These are phyloP conservation scores for Castanospermum australe DNA, from an alignment of 306 rosid species.

Conservation along the genomic window DNA sequence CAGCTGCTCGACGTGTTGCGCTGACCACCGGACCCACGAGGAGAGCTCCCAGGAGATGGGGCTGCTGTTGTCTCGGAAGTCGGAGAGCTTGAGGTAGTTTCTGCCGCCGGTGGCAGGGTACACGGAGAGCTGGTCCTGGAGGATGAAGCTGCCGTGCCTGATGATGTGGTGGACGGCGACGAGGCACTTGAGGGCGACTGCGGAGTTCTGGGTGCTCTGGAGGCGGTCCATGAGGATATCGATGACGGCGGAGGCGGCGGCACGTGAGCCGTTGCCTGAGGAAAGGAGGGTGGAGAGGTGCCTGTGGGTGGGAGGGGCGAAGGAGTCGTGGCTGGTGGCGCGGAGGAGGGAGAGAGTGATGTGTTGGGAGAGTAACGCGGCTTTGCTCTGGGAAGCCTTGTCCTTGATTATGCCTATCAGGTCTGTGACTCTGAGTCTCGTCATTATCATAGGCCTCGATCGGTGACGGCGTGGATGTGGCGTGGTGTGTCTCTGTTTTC, in stretches of 20 bases:
- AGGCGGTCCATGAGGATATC: conserved; percentile 86
- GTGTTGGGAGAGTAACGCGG: conserved; percentile 58
- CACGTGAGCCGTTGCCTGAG: conserved; percentile 67
- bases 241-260: conserved; percentile 65
- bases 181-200: conserved; percentile 93
- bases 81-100: conserved; percentile 90
- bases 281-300: conserved; percentile 65
- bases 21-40: conserved; percentile 86
- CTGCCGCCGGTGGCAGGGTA: conserved; percentile 75
- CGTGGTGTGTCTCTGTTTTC: not conserved
- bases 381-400: conserved; percentile 83
- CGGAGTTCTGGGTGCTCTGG: conserved; percentile 61
- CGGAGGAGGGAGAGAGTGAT: conserved; percentile 57
- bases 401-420: conserved; percentile 75
- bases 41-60: conserved; percentile 71
- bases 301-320: conserved; percentile 52
- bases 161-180: conserved; percentile 68
- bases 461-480: too few species aligned
- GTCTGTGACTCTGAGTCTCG: conserved; percentile 46
- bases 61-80: conserved; percentile 56
- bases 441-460: not conserved
- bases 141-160: conserved; percentile 69
- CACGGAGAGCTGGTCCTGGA: conserved; percentile 84
- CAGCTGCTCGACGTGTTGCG: conserved; percentile 57
- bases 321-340: conserved; percentile 75